Percentiles rank a stretch among this genome's conserved stretches.
Conservation (phyloP, 257 asterid genomes). For the Nyctanthes arbortristis region DNA sequence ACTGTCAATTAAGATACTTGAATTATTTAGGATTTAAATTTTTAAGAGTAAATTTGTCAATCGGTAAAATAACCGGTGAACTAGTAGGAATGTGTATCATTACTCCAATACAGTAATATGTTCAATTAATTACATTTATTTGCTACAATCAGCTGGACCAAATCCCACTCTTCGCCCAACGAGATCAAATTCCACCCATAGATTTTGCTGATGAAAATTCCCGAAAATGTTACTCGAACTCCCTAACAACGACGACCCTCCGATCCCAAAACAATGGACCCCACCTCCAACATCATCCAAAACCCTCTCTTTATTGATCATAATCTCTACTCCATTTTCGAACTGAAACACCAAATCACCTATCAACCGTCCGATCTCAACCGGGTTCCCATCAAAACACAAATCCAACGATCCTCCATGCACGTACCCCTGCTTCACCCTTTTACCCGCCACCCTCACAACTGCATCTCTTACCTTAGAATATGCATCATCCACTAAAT, state of each 20-base stretch:
- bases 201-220: conserved; percentile 81
- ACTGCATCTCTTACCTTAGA: conserved; percentile 52
- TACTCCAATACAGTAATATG: no score
- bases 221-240: conserved; percentile 73
- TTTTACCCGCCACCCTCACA: conserved; percentile 49
- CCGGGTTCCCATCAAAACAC: conserved; percentile 59
- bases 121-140: conserved; percentile 27
- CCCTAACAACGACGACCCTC: conserved; percentile 63
- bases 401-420: conserved; percentile 64
- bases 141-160: conserved; percentile 60
- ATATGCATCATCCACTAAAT: conserved; percentile 66
- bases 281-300: conserved; percentile 66
- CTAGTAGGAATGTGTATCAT: no score
- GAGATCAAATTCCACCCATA: conserved; percentile 86
- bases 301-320: conserved; percentile 39
- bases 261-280: conserved; percentile 68
- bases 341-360: conserved; percentile 65
- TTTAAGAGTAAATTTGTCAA: no score
- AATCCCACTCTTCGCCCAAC: conserved; percentile 58
- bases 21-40: no score
- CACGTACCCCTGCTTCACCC: conserved; percentile 54
- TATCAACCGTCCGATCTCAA: conserved; percentile 42
- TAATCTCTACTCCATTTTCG: conserved; percentile 55
- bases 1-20: no score
- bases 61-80: no score